Base-by-base conservation (phyloP, 75 land plant genomes). In the Larix kaempferi region DNA sequence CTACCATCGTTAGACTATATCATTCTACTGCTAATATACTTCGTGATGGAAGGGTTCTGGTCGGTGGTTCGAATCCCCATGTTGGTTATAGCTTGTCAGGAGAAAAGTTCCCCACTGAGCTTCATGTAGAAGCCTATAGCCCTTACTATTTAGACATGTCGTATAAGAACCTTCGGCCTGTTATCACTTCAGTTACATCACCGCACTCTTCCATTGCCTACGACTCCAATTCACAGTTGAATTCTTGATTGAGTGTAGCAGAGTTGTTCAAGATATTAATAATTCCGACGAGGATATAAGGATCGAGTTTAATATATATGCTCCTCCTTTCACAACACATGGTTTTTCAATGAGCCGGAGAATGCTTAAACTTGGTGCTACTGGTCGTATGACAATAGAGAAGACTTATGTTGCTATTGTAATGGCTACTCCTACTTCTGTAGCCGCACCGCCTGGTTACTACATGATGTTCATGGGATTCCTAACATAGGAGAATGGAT, bases 1-100 rank as follows among this genome's bases (percentile, higher is more conserved):
- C 33, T 29, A 29, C 33, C 33, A 29, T 29, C 1, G 33, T 29
- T 0, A 29, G 1, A 29, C 33, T 29, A 29, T 29, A 29, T 83
- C 96, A 93, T 62, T 93, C 94, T 0, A 17, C 88, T 5, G 83
- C 94, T 0, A 76, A 71, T 1, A 39, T 94, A 0, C 79, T 94
- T 7, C 85, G 84, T 0, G 88, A 88, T 61, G 97, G 91, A 0
- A 61, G 86, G 57, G 71, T 91, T 2, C 63, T 91, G 13, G 89
- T 91, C n/a, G 93, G 75, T 17, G 93, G 93, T 10, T 81, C 89
- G 74, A 91, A 93, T 75, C 80, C 90, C 4, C 79, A 91, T 63
- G 25, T 44, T 4, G 22, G 23, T 10, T 89, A 93, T 78, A 77
- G 57, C 5, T 93, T 86, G 59, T 61, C 69, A 6, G 83, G 84